phyloP scores from a whole-genome alignment of 441 rosid species.

The Omphalea diandra region DNA sequence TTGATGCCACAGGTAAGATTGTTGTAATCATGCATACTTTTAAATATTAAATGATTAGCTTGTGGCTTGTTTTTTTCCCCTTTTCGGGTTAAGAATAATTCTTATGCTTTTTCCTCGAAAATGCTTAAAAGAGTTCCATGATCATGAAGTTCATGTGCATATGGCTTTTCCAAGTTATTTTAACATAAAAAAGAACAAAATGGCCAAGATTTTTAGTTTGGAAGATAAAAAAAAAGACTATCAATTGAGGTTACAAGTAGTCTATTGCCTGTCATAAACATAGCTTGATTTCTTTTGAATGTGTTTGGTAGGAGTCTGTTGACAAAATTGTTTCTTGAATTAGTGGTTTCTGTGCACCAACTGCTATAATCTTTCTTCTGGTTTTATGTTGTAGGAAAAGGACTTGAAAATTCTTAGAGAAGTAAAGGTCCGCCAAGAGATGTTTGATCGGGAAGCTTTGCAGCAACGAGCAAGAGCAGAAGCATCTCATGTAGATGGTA shows the following conservation, averaged over 20 bases:
- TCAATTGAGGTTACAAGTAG: not conserved
- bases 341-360: not conserved
- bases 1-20: slow-evolving; percentile 85
- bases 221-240: not conserved
- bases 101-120: not conserved
- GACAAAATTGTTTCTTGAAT: not conserved
- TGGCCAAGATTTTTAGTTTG: not conserved
- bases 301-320: not conserved
- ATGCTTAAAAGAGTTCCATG: not conserved
- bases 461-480: slow-evolving; percentile 77
- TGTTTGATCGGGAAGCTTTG: slow-evolving; percentile 81
- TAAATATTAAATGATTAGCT: slow-evolving; percentile 8
- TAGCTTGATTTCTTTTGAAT: slow-evolving; percentile 3
- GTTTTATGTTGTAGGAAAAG: slow-evolving; percentile 49
- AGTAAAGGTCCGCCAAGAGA: slow-evolving; percentile 51
- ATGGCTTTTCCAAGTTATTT: not conserved
- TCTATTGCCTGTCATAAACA: not conserved
- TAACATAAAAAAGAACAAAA: not conserved
- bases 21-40: not conserved
- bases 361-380: slow-evolving; percentile 15
- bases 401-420: slow-evolving; percentile 63
- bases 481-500: slow-evolving; percentile 85
- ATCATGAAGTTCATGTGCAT: not conserved
- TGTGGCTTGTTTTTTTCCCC: not conserved
- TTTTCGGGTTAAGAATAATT: not conserved